Percentiles rank a stretch among this genome's conserved stretches.
These are phyloP conservation scores for Mycena galopus DNA, from an alignment of 768 basidiomycete genomes.

Conservation along the genomic window DNA sequence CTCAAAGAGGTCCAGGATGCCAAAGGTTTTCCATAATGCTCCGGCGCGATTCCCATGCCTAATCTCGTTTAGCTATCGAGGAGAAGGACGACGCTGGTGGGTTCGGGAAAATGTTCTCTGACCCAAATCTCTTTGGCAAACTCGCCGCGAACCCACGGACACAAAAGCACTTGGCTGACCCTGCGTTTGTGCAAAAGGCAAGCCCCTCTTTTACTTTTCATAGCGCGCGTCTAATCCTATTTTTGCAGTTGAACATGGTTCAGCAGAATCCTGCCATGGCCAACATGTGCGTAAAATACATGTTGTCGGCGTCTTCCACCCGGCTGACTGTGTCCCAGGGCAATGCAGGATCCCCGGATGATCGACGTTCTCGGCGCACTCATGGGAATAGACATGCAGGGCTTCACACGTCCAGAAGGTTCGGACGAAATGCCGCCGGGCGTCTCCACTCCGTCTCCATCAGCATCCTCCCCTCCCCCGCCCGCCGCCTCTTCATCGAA, in stretches of 20 bases:
- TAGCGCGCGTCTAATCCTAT: constrained; percentile 21
- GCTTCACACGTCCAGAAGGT: constrained; percentile 86
- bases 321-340: constrained; percentile 47
- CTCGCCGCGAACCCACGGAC: constrained; percentile 91
- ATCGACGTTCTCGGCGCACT: constrained; percentile 92
- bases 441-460: constrained; percentile 48
- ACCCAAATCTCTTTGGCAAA: constrained; percentile 87
- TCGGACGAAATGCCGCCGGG: constrained; percentile 84
- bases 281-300: constrained; percentile 58
- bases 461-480: constrained; percentile 54
- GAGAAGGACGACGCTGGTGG: constrained; percentile 64
- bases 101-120: constrained; percentile 82
- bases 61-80: constrained; percentile 49
- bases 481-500: constrained; percentile 62
- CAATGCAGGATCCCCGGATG: constrained; percentile 89
- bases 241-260: constrained; percentile 68
- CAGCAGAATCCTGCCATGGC: constrained; percentile 79
- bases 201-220: constrained; percentile 18
- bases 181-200: constrained; percentile 82
- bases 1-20: constrained; percentile 91
- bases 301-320: background rate
- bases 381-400: constrained; percentile 94
- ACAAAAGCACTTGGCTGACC: constrained; percentile 85
- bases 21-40: constrained; percentile 66
- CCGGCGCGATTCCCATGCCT: background rate